Percentiles rank a stretch among this genome's conserved stretches.
Conservation (phyloP, 2,329 filamentous ascomycete species). For the Monilinia fructigena region DNA sequence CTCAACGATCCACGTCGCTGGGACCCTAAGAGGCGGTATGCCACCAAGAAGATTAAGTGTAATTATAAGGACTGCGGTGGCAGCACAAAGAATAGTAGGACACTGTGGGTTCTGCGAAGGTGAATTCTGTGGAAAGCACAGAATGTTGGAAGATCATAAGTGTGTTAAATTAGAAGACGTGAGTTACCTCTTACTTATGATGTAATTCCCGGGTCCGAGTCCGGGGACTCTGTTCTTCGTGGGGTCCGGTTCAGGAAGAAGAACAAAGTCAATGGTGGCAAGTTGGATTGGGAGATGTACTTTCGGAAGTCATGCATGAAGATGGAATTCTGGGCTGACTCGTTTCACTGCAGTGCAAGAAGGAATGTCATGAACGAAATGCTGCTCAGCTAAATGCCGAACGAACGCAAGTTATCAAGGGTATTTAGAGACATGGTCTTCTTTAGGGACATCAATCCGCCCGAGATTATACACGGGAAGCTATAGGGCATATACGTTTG, state of each 20-base stretch:
- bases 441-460: background rate
- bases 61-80: conserved; percentile 86
- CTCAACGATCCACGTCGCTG: conserved; percentile 52
- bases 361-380: conserved; percentile 93
- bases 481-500: background rate
- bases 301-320: conserved; percentile 42
- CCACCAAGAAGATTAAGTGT: conserved; percentile 72
- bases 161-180: conserved; percentile 89
- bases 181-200: conserved; percentile 42
- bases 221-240: conserved; percentile 31
- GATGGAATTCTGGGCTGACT: conserved; percentile 9
- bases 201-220: background rate
- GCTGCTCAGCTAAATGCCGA: conserved; percentile 88
- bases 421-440: conserved; percentile 58
- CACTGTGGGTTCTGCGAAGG: conserved; percentile 95
- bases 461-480: background rate
- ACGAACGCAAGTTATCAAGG: conserved; percentile 90
- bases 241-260: background rate
- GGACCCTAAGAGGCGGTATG: conserved; percentile 58
- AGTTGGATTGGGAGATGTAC: conserved; percentile 41
- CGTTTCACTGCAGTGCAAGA: conserved; percentile 68
- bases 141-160: conserved; percentile 90
- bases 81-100: conserved; percentile 88
- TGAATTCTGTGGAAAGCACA: conserved; percentile 92
- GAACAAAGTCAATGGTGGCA: conserved; percentile 41